Conservation (phyloP, 805 yeast genomes). For the Metschnikowia noctiluminum region DNA sequence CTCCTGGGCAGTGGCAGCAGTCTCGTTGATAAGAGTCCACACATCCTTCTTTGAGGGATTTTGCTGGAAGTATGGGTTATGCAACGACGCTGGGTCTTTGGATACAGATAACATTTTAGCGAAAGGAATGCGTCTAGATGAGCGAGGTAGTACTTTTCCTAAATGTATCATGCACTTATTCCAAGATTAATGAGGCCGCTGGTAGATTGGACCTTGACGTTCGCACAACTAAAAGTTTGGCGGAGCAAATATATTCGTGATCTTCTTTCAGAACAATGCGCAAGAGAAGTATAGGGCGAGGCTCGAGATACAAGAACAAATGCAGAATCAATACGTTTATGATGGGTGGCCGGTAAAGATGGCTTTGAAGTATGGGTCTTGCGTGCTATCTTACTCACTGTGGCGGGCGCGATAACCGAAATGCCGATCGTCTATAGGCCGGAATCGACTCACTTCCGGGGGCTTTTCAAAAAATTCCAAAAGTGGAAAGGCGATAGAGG, state of each 20-base stretch:
- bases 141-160: background rate
- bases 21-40: constrained; percentile 92
- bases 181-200: background rate
- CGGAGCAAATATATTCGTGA: background rate
- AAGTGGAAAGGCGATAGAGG: too few relatives aligned
- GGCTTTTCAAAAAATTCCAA: background rate
- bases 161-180: constrained; percentile 5
- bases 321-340: too few relatives aligned
- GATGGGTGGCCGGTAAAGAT: background rate
- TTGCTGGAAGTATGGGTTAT: constrained; percentile 59
- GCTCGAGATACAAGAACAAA: background rate
- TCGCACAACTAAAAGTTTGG: background rate
- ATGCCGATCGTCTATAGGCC: background rate
- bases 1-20: constrained; percentile 79
- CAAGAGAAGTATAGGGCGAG: background rate
- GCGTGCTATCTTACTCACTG: background rate
- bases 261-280: background rate
- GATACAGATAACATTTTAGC: constrained; percentile 8
- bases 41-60: constrained; percentile 78
- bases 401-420: constrained; percentile 5
- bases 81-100: constrained; percentile 28
- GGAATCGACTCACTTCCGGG: background rate
- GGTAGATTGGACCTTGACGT: background rate
- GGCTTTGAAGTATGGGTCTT: constrained; percentile 2
- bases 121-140: constrained; percentile 1